Conservation (phyloP, 2,329 filamentous ascomycete species). For the Nigrospora sphaerica region DNA sequence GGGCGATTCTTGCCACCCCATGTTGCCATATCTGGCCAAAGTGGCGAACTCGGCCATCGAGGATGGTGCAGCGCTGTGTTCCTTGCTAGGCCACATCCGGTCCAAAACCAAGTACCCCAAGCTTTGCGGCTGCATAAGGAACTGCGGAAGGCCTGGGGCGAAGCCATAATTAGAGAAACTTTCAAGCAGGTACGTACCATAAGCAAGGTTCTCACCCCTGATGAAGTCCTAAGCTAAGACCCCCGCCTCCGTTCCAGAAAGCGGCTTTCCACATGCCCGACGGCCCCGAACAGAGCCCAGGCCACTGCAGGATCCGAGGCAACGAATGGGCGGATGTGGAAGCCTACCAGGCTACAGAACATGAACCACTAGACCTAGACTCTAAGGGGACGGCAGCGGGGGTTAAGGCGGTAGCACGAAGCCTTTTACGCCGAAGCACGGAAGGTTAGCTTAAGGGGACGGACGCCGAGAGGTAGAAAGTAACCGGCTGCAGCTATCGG, state of each 20-base stretch:
- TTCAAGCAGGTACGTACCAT: slow-evolving; percentile 38
- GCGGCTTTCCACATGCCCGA: slow-evolving; percentile 45
- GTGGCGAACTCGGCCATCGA: slow-evolving; percentile 63
- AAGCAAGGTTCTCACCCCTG: too few species aligned
- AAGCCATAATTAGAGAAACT: slow-evolving; percentile 53
- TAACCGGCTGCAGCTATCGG: too few species aligned
- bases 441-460: too few species aligned
- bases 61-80: slow-evolving; percentile 59
- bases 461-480: too few species aligned
- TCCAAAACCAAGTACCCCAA: slow-evolving; percentile 37
- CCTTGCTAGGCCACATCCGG: slow-evolving; percentile 44
- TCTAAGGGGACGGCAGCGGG: too few species aligned
- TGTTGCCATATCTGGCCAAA: slow-evolving; percentile 57
- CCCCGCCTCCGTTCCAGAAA: slow-evolving; percentile 25
- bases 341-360: too few species aligned
- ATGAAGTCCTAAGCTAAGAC: not conserved
- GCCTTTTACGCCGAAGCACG: too few species aligned
- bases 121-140: slow-evolving; percentile 36
- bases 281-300: slow-evolving; percentile 48
- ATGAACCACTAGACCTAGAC: too few species aligned
- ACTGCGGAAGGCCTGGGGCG: slow-evolving; percentile 39
- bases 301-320: too few species aligned
- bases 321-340: too few species aligned
- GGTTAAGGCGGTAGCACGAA: too few species aligned
- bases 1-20: slow-evolving; percentile 58